Percentiles rank a stretch among this genome's conserved stretches.
phyloP scores from a whole-genome alignment of 371 early-diverging fungal genomes.

The Quaeritorhiza haematococci region DNA sequence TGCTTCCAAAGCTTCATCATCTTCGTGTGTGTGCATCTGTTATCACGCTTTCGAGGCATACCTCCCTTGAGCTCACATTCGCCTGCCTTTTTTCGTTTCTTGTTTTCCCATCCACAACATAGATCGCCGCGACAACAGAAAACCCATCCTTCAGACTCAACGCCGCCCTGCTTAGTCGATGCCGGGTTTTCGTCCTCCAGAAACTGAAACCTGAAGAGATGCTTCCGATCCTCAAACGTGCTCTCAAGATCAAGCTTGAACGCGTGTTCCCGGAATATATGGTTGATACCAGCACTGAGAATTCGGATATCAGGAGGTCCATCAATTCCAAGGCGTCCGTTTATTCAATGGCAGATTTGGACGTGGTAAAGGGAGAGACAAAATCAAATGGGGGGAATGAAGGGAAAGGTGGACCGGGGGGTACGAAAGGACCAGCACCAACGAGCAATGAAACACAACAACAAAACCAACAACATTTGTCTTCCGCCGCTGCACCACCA shows the following conservation, averaged over 20 bases:
- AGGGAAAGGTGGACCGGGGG: too few species aligned
- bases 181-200: slow-evolving; percentile 70
- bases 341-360: too few species aligned
- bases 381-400: too few species aligned
- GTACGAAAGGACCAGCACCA: background rate
- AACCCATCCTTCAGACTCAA: slow-evolving; percentile 87
- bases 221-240: slow-evolving; percentile 53
- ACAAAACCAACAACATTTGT: background rate
- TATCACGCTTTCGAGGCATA: too few species aligned
- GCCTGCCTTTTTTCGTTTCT: background rate
- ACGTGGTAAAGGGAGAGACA: too few species aligned
- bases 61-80: too few species aligned
- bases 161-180: slow-evolving; percentile 73
- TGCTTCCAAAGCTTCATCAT: too few species aligned
- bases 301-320: too few species aligned
- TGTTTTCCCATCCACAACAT: slow-evolving; percentile 14
- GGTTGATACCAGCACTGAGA: too few species aligned
- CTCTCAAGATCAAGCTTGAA: slow-evolving; percentile 31
- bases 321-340: too few species aligned
- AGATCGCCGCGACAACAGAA: slow-evolving; percentile 86
- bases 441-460: background rate
- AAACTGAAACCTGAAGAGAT: slow-evolving; percentile 55
- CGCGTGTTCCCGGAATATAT: too few species aligned
- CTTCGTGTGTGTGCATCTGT: too few species aligned
- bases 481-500: background rate